Base-by-base conservation (phyloP, 2,329 filamentous ascomycete genomes). In the Phoma sp. region DNA sequence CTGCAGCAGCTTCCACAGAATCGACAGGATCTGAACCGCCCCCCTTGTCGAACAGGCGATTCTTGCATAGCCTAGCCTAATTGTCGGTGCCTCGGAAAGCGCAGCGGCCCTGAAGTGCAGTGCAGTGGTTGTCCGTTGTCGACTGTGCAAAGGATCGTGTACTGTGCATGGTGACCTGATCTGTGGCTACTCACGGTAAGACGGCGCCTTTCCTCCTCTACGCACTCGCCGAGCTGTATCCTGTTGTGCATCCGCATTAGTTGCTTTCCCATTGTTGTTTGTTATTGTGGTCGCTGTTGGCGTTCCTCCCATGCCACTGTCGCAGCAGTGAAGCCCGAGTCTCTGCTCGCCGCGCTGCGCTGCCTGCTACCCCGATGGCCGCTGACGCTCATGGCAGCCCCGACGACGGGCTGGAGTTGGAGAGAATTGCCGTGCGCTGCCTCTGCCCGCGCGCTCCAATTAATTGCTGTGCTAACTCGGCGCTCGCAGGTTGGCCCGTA, bases 341-440 rank as follows among this genome's bases (percentile, higher is more conserved):
- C 40, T 35, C 39, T 47, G 35, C 45, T 42, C 35, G 45, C 40
- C 13, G 25, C 27, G 18, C 18, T 18, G 18, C 35, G 4, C 47
- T 33, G 27, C 51, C 39, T 18, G 23, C 30, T 23, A 4, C 41
- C 42, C 30, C n/a, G 46, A 67, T 65, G 69, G 66, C 67, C 49
- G 56, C 59, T 47, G 61, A 66, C 47, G 59, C 64, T 50, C 57
- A 68, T 64, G 52, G 45, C 57, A 62, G 55, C 60, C 63, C 60
- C 60, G 72, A 74, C 59, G 69, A 74, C 58, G 66, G 57, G 55
- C 66, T 75, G 37, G 71, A 72, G 58, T 63, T 75, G 47, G 73
- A 75, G 60, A 62, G 65, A 58, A 68, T 75, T 55, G 73, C 72
- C 64, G 73, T 75, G 72, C 61, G 60, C 55, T 46, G 42, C 36